These are phyloP conservation scores for Rostrohypoxylon terebratum DNA, from an alignment of 495 filamentous ascomycete genomes.

Conservation along the genomic window DNA sequence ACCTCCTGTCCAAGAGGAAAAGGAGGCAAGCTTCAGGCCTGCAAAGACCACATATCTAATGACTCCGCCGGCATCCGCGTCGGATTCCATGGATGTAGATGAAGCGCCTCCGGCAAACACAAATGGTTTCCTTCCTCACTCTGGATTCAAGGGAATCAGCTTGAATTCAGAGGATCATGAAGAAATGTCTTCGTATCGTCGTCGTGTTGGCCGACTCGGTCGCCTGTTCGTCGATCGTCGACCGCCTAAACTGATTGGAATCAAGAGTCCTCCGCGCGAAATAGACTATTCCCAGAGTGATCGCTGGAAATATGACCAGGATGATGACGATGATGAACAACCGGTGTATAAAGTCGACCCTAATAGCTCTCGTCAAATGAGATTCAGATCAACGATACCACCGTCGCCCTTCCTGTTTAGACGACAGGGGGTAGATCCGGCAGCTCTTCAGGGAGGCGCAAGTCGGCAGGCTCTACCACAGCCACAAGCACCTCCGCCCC, in stretches of 20 bases:
- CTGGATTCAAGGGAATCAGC: conserved; percentile 51
- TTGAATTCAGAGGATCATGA: conserved; percentile 44
- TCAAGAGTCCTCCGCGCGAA: conserved; percentile 65
- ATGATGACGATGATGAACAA: conserved; percentile 76
- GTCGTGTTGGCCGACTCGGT: conserved; percentile 79
- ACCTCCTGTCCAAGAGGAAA: conserved; percentile 76
- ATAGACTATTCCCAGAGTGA: conserved; percentile 69
- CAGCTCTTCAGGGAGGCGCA: conserved; percentile 33
- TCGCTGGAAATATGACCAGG: conserved; percentile 84
- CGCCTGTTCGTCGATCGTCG: conserved; percentile 85
- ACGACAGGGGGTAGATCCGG: conserved; percentile 39
- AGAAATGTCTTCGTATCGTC: conserved; percentile 69
- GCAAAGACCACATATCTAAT: conserved; percentile 86
- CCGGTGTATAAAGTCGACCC: conserved; percentile 75
- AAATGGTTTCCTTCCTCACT: conserved; percentile 31
- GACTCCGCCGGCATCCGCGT: conserved; percentile 84
- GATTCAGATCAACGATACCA: conserved; percentile 77
- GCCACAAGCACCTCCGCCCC: conserved; percentile 41
- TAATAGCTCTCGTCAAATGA: conserved; percentile 75
- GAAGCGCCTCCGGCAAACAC: conserved; percentile 39
- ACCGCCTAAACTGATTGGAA: conserved; percentile 47
- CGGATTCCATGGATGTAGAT: conserved; percentile 65
- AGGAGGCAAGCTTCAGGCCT: conserved; percentile 69
- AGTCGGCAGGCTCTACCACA: conserved; percentile 44
- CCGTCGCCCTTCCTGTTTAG: conserved; percentile 55